Evolutionary conservation across 495 filamentous ascomycete species (phyloP), one percentile per base, ranked within the genome.

Genomic region (Aspergillus kassunensis): DNA sequence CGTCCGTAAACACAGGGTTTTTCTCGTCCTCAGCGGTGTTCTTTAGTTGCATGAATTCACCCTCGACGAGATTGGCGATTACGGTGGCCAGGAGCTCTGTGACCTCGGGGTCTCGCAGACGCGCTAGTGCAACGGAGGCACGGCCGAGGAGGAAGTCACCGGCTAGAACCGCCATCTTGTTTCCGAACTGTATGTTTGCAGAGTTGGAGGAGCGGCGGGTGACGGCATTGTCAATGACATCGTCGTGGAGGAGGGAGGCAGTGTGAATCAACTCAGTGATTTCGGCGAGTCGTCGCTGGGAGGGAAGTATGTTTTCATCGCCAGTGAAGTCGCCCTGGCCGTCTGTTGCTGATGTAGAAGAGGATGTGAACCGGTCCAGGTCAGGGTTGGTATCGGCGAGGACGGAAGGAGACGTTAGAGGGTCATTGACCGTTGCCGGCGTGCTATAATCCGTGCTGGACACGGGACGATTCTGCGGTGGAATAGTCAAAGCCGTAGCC

Each of bases 11-110:
- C 12, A 77, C 74, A 0, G 90, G 90, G 54, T 87, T 83, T 50
- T 76, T 68, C 70, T 96, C 92, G 61, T 97, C 92, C 51, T 81
- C 78, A 16, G 86, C 87, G 3, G 93, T 97, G 70, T 98, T 98
- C 71, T 96, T 92, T 47, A 98, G 76, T 73, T 98, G 93, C 91
- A 97, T 97, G 75, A 98, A 96, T 67, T 98, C 93, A 56, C 93
- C 93, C 71, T 98, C 95, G 20, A 98, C 92, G 18, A 98, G 74
- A 57, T 98, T 97, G 25, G 95, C 91, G 58, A 98, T 96, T 21
- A 97, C 93, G 4, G 91, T 97, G 8, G 93, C 91, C 44, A 98
- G 71, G 7, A 98, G 80, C 71, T 98, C 93, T 6, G 89, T 89
- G 0, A 97, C 93, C 67, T 98, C 93, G 29, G 91, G 87, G 56